These are phyloP conservation scores for Wickerhamiella sergipiensis DNA, from an alignment of 805 yeast species.

Conservation along the genomic window DNA sequence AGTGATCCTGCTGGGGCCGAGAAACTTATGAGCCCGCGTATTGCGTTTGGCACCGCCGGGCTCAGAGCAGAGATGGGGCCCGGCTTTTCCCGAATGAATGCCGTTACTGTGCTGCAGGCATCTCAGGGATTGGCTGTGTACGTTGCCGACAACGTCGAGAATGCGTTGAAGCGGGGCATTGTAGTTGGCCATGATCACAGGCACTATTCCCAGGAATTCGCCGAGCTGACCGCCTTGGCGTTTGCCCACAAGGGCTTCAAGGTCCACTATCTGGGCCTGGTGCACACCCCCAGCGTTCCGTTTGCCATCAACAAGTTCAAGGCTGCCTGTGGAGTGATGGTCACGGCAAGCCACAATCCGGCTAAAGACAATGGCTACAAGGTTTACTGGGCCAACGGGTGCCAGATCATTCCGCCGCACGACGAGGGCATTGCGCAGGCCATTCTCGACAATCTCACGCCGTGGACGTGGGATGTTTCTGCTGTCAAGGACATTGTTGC, in stretches of 20 bases:
- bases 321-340: conserved; percentile 80
- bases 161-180: conserved; percentile 29
- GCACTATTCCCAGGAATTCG: conserved; percentile 64
- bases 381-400: conserved; percentile 86
- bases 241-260: conserved; percentile 55
- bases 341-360: conserved; percentile 34
- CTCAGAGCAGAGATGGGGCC: conserved; percentile 79
- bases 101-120: conserved; percentile 78
- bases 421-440: conserved; percentile 56
- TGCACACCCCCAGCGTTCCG: conserved; percentile 91
- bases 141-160: conserved; percentile 19
- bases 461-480: conserved; percentile 39
- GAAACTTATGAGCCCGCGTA: conserved; percentile 27
- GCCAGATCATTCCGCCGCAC: conserved; percentile 91
- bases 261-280: conserved; percentile 36
- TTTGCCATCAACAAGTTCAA: conserved; percentile 51
- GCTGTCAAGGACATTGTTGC: neutral
- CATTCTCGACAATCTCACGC: conserved; percentile 47
- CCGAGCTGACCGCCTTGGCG: conserved; percentile 62
- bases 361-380: conserved; percentile 76
- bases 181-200: conserved; percentile 92
- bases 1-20: conserved; percentile 10
- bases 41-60: conserved; percentile 89
- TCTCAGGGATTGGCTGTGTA: conserved; percentile 35
- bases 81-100: conserved; percentile 81